Conservation (phyloP, 306 rosid species). For the Glycine latifolia region DNA sequence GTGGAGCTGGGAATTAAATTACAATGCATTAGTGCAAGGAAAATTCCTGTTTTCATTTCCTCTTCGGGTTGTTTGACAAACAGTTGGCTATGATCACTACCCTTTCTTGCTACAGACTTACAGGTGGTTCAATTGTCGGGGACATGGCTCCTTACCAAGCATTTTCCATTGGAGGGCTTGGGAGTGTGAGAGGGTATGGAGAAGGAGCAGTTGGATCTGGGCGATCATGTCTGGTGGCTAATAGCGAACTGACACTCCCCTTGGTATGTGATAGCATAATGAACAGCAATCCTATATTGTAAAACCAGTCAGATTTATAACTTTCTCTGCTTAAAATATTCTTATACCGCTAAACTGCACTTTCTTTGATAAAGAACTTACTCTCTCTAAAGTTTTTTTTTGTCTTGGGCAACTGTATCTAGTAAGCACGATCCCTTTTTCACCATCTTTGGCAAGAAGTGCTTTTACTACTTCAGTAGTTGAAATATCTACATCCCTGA, state of each 20-base stretch:
- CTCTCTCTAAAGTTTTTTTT: background rate
- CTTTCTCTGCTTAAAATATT: slow-evolving; percentile 16
- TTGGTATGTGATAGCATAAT: slow-evolving; percentile 60
- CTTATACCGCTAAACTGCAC: background rate
- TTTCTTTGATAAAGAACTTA: slow-evolving; percentile 23
- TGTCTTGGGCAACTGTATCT: slow-evolving; percentile 17
- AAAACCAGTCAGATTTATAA: slow-evolving; percentile 25
- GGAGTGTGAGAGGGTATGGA: slow-evolving; percentile 85
- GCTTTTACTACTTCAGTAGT: background rate
- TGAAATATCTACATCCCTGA: background rate
- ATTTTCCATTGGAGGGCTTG: slow-evolving; percentile 83
- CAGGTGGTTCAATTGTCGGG: slow-evolving; percentile 90
- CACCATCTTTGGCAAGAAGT: background rate
- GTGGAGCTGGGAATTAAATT: slow-evolving; percentile 3
- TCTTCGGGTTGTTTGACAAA: slow-evolving; percentile 3
- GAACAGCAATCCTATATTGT: slow-evolving; percentile 20
- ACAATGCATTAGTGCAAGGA: slow-evolving; percentile 28
- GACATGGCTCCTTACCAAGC: slow-evolving; percentile 99
- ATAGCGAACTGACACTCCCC: slow-evolving; percentile 76
- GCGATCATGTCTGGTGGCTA: slow-evolving; percentile 83
- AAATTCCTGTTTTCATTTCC: slow-evolving; percentile 23
- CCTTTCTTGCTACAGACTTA: slow-evolving; percentile 60
- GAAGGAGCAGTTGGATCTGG: slow-evolving; percentile 95
- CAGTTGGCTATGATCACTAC: slow-evolving; percentile 14
- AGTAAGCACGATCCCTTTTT: slow-evolving; percentile 15